Percentiles rank a stretch among this genome's conserved stretches.
These are phyloP conservation scores for Aureobasidium mangrovei DNA, from an alignment of 2,329 filamentous ascomycete species.

Conservation along the genomic window DNA sequence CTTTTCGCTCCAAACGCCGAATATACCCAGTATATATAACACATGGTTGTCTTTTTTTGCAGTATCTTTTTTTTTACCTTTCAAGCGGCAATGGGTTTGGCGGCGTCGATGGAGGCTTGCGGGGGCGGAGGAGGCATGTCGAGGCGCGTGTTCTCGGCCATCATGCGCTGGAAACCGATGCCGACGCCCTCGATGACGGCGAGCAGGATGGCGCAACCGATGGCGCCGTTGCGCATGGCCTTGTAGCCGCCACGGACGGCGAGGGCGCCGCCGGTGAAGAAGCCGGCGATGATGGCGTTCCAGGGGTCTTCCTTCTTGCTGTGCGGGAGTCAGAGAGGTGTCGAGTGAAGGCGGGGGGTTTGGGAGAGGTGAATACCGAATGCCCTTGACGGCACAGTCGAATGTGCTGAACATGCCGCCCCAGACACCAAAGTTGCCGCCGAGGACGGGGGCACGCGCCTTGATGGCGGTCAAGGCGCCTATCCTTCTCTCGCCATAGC, in stretches of 20 bases:
- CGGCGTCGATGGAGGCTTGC: constrained; percentile 11
- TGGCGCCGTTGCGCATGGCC: constrained; percentile 88
- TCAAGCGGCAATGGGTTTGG: constrained; percentile 15
- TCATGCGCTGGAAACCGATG: constrained; percentile 90
- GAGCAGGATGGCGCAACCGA: constrained; percentile 87
- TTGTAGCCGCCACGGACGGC: constrained; percentile 87
- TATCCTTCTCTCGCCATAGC: constrained; percentile 75
- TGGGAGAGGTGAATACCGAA: constrained; percentile 26
- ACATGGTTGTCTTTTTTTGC: not conserved
- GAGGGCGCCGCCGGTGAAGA: constrained; percentile 88
- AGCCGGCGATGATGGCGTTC: constrained; percentile 95
- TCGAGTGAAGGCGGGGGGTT: too few species aligned
- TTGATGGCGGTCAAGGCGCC: constrained; percentile 94
- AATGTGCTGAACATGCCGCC: constrained; percentile 92
- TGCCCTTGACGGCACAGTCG: constrained; percentile 92
- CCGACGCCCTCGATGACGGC: constrained; percentile 96
- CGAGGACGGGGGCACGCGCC: constrained; percentile 88
- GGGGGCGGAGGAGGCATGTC: constrained; percentile 46
- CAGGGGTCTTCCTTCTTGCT: constrained; percentile 92
- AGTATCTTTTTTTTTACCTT: not conserved
- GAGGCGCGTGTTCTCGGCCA: constrained; percentile 78
- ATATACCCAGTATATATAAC: constrained; percentile 1
- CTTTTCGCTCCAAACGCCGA: constrained; percentile 13
- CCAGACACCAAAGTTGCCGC: constrained; percentile 98
- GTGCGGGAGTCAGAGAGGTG: constrained; percentile 12